Conservation (phyloP, 2,329 filamentous ascomycete genomes). For the Penicillium occitanis region DNA sequence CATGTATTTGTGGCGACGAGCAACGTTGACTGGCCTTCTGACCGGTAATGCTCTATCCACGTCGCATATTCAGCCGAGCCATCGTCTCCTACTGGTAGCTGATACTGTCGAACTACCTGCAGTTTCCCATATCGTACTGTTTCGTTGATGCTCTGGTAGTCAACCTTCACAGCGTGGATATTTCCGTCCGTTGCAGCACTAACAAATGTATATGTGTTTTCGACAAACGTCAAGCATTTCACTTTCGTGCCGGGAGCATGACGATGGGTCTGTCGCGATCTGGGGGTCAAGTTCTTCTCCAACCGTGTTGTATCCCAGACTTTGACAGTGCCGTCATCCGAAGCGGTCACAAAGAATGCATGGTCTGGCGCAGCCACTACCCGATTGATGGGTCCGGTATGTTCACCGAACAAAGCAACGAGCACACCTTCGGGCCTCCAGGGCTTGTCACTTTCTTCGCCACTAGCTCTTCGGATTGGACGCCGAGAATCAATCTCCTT, state of each 20-base stretch:
- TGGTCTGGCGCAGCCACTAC: conserved; percentile 85
- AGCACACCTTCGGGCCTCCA: conserved; percentile 85
- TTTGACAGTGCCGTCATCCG: conserved; percentile 85
- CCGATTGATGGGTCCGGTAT: conserved; percentile 76
- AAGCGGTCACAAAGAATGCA: conserved; percentile 88
- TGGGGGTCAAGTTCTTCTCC: conserved; percentile 85
- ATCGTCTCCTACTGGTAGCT: conserved; percentile 52
- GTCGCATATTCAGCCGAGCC: conserved; percentile 69
- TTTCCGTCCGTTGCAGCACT: conserved; percentile 88
- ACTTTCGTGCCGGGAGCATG: conserved; percentile 72
- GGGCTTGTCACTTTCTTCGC: conserved; percentile 56
- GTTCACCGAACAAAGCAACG: conserved; percentile 86
- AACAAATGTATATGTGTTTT: conserved; percentile 90
- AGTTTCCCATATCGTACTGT: conserved; percentile 75
- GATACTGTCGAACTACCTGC: conserved; percentile 73
- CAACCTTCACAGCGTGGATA: conserved; percentile 85
- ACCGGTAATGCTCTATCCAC: conserved; percentile 89
- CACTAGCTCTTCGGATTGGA: conserved; percentile 55
- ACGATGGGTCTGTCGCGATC: conserved; percentile 80
- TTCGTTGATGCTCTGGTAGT: conserved; percentile 59
- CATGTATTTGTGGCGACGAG: conserved; percentile 84
- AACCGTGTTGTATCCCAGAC: conserved; percentile 90
- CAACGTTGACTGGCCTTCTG: conserved; percentile 77
- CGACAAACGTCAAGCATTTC: conserved; percentile 82
- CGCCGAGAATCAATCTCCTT: conserved; percentile 60